phyloP scores from a whole-genome alignment of 306 rosid species.

The Sesbania bispinosa region DNA sequence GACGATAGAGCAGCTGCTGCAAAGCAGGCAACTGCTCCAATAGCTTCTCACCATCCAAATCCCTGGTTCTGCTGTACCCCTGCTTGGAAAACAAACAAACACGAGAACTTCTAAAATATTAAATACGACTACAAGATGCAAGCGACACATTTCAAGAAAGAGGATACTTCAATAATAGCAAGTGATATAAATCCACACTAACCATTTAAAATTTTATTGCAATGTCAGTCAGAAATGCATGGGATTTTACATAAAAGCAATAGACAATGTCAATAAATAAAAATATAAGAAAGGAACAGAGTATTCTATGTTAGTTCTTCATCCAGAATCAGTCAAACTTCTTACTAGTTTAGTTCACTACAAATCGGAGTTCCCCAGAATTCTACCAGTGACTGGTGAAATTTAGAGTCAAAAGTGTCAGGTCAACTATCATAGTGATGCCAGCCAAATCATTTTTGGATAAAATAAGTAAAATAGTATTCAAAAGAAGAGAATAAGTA shows the following conservation, averaged over 20 bases:
- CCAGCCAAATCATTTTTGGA: too few species aligned
- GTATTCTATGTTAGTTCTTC: too few species aligned
- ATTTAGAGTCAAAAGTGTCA: too few species aligned
- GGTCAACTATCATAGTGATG: too few species aligned
- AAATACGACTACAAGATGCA: neutral
- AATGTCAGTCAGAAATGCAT: neutral
- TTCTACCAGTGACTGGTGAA: too few species aligned
- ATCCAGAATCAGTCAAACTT: too few species aligned
- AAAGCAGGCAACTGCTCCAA: slow-evolving; percentile 84
- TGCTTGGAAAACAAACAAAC: slow-evolving; percentile 27
- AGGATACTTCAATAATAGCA: neutral
- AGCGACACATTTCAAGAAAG: neutral
- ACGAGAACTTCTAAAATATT: neutral
- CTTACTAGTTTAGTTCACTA: too few species aligned
- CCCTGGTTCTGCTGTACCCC: slow-evolving; percentile 76
- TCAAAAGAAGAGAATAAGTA: too few species aligned
- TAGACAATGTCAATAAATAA: neutral
- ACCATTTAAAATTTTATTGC: neutral
- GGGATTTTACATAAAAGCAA: neutral
- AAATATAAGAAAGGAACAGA: too few species aligned
- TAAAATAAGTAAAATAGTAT: too few species aligned
- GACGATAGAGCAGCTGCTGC: slow-evolving; percentile 72
- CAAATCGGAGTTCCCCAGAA: too few species aligned
- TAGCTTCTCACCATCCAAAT: slow-evolving; percentile 67
- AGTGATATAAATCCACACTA: neutral